Conservation (phyloP, 2,329 filamentous ascomycete genomes). For the Thelonectria olida region DNA sequence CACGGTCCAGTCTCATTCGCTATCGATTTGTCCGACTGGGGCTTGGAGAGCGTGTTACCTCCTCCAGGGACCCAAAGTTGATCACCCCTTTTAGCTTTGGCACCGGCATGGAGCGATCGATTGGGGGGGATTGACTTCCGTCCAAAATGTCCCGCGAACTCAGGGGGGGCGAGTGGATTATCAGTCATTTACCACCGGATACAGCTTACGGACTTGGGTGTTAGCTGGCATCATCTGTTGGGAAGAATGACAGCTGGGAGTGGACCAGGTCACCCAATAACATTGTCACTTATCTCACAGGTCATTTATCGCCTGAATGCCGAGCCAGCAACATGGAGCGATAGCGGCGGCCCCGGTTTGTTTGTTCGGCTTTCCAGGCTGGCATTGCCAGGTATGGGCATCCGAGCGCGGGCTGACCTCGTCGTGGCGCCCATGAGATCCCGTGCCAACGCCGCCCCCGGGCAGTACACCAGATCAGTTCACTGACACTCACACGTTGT, state of each 20-base stretch:
- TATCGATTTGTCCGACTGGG: slow-evolving; percentile 19
- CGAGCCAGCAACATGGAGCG: slow-evolving; percentile 14
- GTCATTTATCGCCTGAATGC: neutral
- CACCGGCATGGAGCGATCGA: slow-evolving; percentile 11
- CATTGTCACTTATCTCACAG: neutral
- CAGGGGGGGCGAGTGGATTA: slow-evolving; percentile 15
- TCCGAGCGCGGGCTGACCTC: slow-evolving; percentile 13
- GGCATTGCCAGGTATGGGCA: slow-evolving; percentile 4
- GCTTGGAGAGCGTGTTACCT: slow-evolving; percentile 14
- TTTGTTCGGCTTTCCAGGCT: slow-evolving; percentile 16
- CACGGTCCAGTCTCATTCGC: slow-evolving; percentile 36
- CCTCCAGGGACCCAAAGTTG: neutral
- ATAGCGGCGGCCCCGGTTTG: slow-evolving; percentile 23
- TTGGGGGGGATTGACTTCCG: slow-evolving; percentile 6
- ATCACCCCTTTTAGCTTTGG: slow-evolving; percentile 21
- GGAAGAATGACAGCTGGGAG: neutral
- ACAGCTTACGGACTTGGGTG: neutral
- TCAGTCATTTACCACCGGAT: slow-evolving; percentile 17
- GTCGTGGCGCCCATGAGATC: slow-evolving; percentile 10
- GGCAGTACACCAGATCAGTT: slow-evolving; percentile 27
- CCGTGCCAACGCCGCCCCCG: slow-evolving; percentile 16
- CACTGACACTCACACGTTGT: slow-evolving; percentile 23
- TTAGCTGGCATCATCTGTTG: slow-evolving; percentile 13
- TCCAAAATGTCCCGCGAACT: neutral
- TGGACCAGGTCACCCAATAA: slow-evolving; percentile 1